phyloP scores from a whole-genome alignment of 2,329 filamentous ascomycete genomes.

The Macrophomina phaseolina region DNA sequence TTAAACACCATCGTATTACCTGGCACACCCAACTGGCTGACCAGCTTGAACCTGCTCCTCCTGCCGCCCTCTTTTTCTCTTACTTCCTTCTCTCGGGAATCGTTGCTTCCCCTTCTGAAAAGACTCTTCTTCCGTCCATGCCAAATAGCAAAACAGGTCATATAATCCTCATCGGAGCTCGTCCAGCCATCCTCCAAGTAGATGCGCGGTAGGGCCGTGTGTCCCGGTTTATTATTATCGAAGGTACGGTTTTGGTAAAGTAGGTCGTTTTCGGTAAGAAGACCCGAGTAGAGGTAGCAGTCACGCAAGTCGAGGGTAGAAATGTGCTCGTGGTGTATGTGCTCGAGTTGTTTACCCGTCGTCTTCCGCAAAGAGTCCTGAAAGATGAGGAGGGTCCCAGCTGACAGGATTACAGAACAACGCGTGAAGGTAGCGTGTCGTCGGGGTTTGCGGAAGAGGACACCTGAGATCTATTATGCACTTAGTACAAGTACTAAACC shows the following conservation, averaged over 20 bases:
- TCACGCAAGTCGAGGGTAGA: slow-evolving; percentile 64
- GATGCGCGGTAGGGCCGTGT: slow-evolving; percentile 63
- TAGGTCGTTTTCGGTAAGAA: slow-evolving; percentile 65
- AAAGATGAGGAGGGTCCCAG: slow-evolving; percentile 67
- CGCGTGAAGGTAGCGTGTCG: slow-evolving; percentile 66
- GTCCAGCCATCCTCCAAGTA: slow-evolving; percentile 68
- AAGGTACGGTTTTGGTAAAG: slow-evolving; percentile 70
- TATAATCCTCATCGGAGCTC: slow-evolving; percentile 67
- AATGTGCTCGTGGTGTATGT: slow-evolving; percentile 68
- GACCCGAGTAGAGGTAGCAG: slow-evolving; percentile 70
- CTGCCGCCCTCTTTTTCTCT: slow-evolving; percentile 7
- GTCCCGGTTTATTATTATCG: slow-evolving; percentile 65
- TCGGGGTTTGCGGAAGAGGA: slow-evolving; percentile 68
- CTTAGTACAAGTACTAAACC: background rate
- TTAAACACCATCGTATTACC: slow-evolving; percentile 70
- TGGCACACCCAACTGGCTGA: slow-evolving; percentile 65
- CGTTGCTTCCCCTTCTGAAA: slow-evolving; percentile 52
- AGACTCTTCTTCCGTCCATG: slow-evolving; percentile 63
- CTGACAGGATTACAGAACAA: slow-evolving; percentile 65
- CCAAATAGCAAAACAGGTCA: slow-evolving; percentile 72
- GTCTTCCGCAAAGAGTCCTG: slow-evolving; percentile 62
- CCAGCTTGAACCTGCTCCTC: slow-evolving; percentile 59
- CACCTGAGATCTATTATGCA: slow-evolving; percentile 57
- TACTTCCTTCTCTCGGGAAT: slow-evolving; percentile 32
- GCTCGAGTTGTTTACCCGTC: slow-evolving; percentile 61